phyloP scores from a whole-genome alignment of 805 yeast species.

The Suhomyces vadensis region DNA sequence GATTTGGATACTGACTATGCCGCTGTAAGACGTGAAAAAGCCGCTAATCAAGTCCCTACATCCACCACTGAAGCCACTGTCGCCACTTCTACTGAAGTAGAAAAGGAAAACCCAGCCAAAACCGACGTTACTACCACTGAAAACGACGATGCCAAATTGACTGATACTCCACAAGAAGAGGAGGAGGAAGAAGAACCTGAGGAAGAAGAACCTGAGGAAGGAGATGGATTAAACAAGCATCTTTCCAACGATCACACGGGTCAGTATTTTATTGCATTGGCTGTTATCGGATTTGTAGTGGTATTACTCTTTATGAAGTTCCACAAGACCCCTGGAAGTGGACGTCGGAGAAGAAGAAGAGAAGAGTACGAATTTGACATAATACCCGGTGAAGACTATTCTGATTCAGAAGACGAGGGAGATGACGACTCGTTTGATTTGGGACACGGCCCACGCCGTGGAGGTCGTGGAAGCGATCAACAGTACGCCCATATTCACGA shows the following conservation, averaged over 20 bases:
- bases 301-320: constrained; percentile 47
- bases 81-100: not conserved
- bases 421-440: constrained; percentile 37
- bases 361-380: constrained; percentile 77
- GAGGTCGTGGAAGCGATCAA: not conserved
- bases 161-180: constrained; percentile 6
- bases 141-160: not conserved
- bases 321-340: constrained; percentile 42
- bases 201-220: constrained; percentile 26
- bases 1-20: constrained; percentile 53
- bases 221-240: constrained; percentile 37
- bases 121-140: constrained; percentile 1
- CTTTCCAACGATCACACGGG: constrained; percentile 48
- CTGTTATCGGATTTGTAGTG: constrained; percentile 57
- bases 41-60: constrained; percentile 9
- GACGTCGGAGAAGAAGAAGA: constrained; percentile 57
- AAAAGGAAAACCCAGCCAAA: too few relatives aligned
- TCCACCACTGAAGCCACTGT: constrained; percentile 5
- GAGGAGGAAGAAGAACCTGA: constrained; percentile 4
- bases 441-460: constrained; percentile 16
- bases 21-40: constrained; percentile 29
- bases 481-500: constrained; percentile 5
- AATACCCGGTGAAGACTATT: constrained; percentile 63
- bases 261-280: constrained; percentile 60
- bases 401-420: constrained; percentile 39